phyloP scores from a whole-genome alignment of 805 yeast genomes.

The Pichia cephalocereana region DNA sequence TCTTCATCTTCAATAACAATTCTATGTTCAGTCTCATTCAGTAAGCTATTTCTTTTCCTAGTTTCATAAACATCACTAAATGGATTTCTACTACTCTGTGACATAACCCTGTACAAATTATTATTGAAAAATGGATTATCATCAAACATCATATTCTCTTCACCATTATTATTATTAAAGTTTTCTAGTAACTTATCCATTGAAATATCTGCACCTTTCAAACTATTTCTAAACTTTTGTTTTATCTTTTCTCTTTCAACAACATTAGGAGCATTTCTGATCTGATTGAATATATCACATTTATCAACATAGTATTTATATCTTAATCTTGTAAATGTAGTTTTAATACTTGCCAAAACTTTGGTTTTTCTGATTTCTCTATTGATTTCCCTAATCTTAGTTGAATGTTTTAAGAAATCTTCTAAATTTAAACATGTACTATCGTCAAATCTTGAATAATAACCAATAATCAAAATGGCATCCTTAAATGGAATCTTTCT shows the following conservation, averaged over 20 bases:
- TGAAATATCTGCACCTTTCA: slow-evolving; percentile 6
- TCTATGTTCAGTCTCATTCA: not conserved
- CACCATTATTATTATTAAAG: not conserved
- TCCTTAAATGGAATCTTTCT: slow-evolving; percentile 58
- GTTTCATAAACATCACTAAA: slow-evolving; percentile 15
- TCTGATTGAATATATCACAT: slow-evolving; percentile 1
- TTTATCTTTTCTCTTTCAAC: slow-evolving; percentile 1
- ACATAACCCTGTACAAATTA: slow-evolving; percentile 17
- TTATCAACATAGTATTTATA: slow-evolving; percentile 20
- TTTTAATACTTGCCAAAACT: slow-evolving; percentile 38
- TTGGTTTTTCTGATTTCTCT: slow-evolving; percentile 33
- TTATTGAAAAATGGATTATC: slow-evolving; percentile 1
- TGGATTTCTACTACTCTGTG: slow-evolving; percentile 22
- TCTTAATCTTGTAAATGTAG: slow-evolving; percentile 40
- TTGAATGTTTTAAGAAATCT: slow-evolving; percentile 57
- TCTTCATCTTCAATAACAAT: not conserved
- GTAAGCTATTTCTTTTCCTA: not conserved
- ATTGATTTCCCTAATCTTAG: slow-evolving; percentile 48
- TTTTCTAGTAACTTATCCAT: slow-evolving; percentile 1
- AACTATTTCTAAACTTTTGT: not conserved
- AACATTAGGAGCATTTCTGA: not conserved
- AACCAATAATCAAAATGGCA: slow-evolving; percentile 57
- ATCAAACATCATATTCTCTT: slow-evolving; percentile 1
- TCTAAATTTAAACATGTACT: slow-evolving; percentile 66
- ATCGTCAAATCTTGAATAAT: slow-evolving; percentile 69